These are phyloP conservation scores for Phytophthora parvispora DNA, from an alignment of 352 stramenopile species.

Conservation along the genomic window DNA sequence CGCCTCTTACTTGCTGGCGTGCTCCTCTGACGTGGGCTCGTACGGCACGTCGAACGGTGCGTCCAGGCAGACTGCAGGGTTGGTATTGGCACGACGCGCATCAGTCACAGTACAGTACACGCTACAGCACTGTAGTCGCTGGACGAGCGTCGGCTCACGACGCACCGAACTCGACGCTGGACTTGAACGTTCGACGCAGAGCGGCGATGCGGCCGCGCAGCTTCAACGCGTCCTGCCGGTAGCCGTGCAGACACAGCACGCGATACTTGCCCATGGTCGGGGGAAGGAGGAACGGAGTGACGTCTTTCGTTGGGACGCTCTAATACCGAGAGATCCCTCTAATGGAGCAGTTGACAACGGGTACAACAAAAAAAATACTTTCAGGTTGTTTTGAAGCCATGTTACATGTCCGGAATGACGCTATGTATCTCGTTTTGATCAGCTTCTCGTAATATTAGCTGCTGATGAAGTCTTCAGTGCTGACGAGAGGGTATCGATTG, in stretches of 20 bases:
- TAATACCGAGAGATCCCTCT: not conserved
- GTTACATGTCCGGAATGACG: too few relatives aligned
- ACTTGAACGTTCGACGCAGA: conserved; percentile 81
- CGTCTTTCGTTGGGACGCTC: too few relatives aligned
- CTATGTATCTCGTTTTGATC: too few relatives aligned
- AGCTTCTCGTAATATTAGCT: too few relatives aligned
- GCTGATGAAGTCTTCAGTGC: too few relatives aligned
- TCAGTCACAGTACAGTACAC: too few relatives aligned
- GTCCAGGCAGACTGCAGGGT: conserved; percentile 80
- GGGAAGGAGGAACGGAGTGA: not conserved
- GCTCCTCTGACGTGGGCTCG: conserved; percentile 66
- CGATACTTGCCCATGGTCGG: conserved; percentile 57
- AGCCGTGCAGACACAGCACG: conserved; percentile 89
- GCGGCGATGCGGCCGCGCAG: conserved; percentile 79
- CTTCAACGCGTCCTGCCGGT: conserved; percentile 82
- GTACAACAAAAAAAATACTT: too few relatives aligned
- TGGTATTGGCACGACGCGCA: too few relatives aligned
- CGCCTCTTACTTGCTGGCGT: conserved; percentile 48
- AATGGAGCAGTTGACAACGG: not conserved
- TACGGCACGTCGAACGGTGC: conserved; percentile 79
- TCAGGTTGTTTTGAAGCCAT: too few relatives aligned
- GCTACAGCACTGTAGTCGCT: too few relatives aligned
- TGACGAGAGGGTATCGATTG: too few relatives aligned
- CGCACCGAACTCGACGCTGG: conserved; percentile 84
- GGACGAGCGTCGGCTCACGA: too few relatives aligned